Conservation (phyloP, 2,329 filamentous ascomycete species). For the Diaporthe longicolla region DNA sequence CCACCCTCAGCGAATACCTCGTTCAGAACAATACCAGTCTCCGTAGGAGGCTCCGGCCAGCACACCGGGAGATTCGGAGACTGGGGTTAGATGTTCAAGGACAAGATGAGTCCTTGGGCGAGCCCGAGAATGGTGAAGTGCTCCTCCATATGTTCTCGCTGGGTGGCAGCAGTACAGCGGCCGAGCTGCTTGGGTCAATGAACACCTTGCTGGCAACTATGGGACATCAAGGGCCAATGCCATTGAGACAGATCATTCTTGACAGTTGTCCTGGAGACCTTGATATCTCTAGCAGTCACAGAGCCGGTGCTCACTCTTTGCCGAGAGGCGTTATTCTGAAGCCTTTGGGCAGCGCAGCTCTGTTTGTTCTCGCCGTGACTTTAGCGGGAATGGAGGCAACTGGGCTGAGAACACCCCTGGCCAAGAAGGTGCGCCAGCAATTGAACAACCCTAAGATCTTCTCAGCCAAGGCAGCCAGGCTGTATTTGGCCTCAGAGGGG, state of each 20-base stretch:
- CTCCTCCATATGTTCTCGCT: constrained; percentile 38
- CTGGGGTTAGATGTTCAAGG: not conserved
- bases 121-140: not conserved
- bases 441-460: constrained; percentile 35
- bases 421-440: constrained; percentile 28
- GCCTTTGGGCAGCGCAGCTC: constrained; percentile 18
- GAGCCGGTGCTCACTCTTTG: constrained; percentile 32
- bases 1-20: constrained; percentile 34
- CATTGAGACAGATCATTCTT: constrained; percentile 37
- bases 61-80: constrained; percentile 34
- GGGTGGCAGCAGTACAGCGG: constrained; percentile 37
- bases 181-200: constrained; percentile 37
- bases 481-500: constrained; percentile 38
- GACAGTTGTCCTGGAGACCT: constrained; percentile 39
- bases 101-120: not conserved
- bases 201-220: constrained; percentile 23
- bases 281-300: constrained; percentile 23
- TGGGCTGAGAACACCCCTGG: constrained; percentile 25
- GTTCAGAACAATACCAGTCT: constrained; percentile 10
- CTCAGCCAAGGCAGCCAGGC: constrained; percentile 26
- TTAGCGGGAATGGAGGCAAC: constrained; percentile 33
- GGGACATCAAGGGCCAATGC: constrained; percentile 28
- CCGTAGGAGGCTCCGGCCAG: constrained; percentile 33
- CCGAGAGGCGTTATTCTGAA: constrained; percentile 23
- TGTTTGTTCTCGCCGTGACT: constrained; percentile 29